Percentiles rank a stretch among this genome's conserved stretches.
phyloP scores from a whole-genome alignment of 2,329 filamentous ascomycete species.

The Cercospora janseana region DNA sequence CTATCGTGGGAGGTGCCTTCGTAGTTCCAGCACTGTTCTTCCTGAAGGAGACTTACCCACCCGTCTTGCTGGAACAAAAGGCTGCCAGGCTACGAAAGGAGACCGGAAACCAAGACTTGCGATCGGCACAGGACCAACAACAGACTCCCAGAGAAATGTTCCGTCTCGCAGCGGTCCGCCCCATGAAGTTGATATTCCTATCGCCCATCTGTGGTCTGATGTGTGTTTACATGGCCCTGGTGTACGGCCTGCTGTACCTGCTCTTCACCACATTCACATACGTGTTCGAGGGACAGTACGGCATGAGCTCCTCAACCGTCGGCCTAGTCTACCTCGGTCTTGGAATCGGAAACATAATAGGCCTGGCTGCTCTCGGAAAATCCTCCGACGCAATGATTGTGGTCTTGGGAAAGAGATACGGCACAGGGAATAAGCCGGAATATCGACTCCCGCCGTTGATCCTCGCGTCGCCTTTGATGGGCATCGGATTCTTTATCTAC shows the following conservation, averaged over 20 bases:
- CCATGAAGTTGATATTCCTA: slow-evolving; percentile 43
- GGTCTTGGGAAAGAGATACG: slow-evolving; percentile 15
- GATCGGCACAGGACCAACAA: slow-evolving; percentile 41
- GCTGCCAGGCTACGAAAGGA: slow-evolving; percentile 49
- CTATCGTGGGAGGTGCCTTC: slow-evolving; percentile 30
- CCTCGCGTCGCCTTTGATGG: slow-evolving; percentile 22
- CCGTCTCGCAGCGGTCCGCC: slow-evolving; percentile 50
- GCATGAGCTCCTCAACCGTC: slow-evolving; percentile 25
- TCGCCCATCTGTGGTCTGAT: slow-evolving; percentile 31
- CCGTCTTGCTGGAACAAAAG: slow-evolving; percentile 48
- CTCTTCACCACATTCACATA: slow-evolving; percentile 31
- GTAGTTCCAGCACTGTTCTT: slow-evolving; percentile 42
- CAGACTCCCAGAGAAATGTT: slow-evolving; percentile 44
- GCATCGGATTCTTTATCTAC: slow-evolving; percentile 26
- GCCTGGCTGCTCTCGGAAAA: slow-evolving; percentile 16
- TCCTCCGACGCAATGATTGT: slow-evolving; percentile 21
- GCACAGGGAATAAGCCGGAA: slow-evolving; percentile 22
- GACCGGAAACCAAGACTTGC: slow-evolving; percentile 47
- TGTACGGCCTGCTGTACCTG: slow-evolving; percentile 34
- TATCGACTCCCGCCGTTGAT: slow-evolving; percentile 26
- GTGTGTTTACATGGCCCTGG: slow-evolving; percentile 29
- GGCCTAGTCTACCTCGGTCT: slow-evolving; percentile 29
- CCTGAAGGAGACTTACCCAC: slow-evolving; percentile 50
- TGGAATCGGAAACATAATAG: slow-evolving; percentile 27
- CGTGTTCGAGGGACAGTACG: slow-evolving; percentile 27